Conservation (phyloP, 768 basidiomycete species). For the Russula abietina region DNA sequence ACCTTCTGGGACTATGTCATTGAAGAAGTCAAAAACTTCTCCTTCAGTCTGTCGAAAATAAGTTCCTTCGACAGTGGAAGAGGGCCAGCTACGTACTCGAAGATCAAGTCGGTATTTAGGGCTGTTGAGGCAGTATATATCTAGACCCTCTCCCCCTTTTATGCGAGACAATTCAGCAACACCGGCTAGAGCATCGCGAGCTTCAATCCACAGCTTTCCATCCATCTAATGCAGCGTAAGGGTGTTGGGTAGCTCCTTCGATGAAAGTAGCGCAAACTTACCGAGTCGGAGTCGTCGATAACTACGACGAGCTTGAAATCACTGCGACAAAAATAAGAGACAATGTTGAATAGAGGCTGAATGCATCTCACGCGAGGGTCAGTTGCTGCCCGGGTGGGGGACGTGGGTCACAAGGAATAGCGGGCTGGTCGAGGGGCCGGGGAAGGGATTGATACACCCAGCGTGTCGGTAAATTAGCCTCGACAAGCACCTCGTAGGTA, state of each 20-base stretch:
- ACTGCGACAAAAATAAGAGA: constrained; percentile 21
- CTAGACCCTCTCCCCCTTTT: constrained; percentile 37
- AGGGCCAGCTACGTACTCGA: constrained; percentile 30
- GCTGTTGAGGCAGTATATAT: constrained; percentile 40
- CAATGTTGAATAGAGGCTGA: background rate
- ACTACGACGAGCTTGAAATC: constrained; percentile 40
- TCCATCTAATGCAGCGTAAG: constrained; percentile 33
- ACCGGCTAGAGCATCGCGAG: constrained; percentile 39
- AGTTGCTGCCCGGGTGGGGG: background rate
- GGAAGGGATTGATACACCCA: constrained; percentile 2
- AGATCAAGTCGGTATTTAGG: constrained; percentile 12
- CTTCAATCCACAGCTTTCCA: constrained; percentile 35
- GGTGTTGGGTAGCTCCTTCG: background rate
- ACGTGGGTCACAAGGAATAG: background rate
- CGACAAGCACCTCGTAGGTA: constrained; percentile 35
- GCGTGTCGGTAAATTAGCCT: constrained; percentile 23
- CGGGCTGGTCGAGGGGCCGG: background rate
- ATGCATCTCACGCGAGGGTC: constrained; percentile 10
- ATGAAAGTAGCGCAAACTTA: constrained; percentile 18
- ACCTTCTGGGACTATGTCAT: constrained; percentile 19
- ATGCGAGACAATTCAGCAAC: constrained; percentile 35
- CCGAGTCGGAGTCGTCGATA: constrained; percentile 39
- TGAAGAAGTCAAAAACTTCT: constrained; percentile 14
- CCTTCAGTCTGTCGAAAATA: constrained; percentile 10
- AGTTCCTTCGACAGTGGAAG: background rate